Percentiles rank a stretch among this genome's conserved stretches.
These are phyloP conservation scores for Diaporthe sp. DNA, from an alignment of 2,329 filamentous ascomycete genomes.

Conservation along the genomic window DNA sequence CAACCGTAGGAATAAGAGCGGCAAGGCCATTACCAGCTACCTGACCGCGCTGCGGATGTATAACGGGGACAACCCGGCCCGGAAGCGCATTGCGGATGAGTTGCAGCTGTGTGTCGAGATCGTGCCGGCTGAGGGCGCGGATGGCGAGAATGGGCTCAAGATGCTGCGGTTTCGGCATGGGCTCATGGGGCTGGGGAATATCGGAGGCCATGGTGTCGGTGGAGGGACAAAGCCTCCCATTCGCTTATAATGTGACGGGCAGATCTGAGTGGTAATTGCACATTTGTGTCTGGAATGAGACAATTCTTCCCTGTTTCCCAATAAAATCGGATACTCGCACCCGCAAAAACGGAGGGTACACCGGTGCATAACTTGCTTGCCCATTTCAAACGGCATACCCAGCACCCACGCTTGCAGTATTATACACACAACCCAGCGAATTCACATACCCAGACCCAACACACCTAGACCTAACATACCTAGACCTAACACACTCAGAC, in stretches of 20 bases:
- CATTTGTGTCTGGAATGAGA: not conserved
- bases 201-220: not conserved
- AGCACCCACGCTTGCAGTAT: no score
- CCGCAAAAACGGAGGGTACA: no score
- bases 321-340: no score
- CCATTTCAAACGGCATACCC: no score
- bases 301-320: not conserved
- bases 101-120: not conserved
- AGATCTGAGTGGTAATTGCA: not conserved
- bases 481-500: no score
- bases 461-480: no score
- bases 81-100: slow-evolving; percentile 1
- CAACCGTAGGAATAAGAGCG: slow-evolving; percentile 25
- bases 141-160: slow-evolving; percentile 1
- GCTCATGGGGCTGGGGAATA: not conserved
- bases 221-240: not conserved
- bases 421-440: no score
- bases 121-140: slow-evolving; percentile 6
- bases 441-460: no score
- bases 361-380: no score
- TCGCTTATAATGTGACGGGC: not conserved
- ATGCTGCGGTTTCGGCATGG: slow-evolving; percentile 11
- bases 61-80: not conserved
- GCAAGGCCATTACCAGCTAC: slow-evolving; percentile 31
- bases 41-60: slow-evolving; percentile 16